Conservation (phyloP, 1,139 yeast genomes). For the Candida glucosophila region DNA sequence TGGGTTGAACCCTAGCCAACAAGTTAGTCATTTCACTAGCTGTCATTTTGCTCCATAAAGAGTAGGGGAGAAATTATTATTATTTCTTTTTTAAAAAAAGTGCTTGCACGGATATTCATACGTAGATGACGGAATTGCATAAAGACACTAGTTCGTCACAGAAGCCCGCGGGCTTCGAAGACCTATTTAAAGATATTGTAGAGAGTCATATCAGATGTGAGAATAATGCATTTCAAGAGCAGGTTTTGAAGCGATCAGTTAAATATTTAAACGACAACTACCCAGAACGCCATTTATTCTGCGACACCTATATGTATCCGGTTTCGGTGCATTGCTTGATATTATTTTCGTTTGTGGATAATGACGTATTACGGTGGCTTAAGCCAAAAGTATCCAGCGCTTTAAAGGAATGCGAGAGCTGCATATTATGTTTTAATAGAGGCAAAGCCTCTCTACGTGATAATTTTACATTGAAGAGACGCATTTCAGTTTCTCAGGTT, state of each 20-base stretch:
- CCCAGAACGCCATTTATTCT: slow-evolving; percentile 41
- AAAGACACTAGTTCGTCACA: no score
- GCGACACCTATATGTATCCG: slow-evolving; percentile 40
- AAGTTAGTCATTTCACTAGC: no score
- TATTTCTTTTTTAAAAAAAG: no score
- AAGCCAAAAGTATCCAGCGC: slow-evolving; percentile 30
- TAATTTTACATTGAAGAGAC: slow-evolving; percentile 43
- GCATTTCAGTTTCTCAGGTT: slow-evolving; percentile 40
- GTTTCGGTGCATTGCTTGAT: slow-evolving; percentile 47
- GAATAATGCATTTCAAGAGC: slow-evolving; percentile 16
- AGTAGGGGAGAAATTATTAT: no score
- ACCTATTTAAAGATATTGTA: slow-evolving; percentile 12
- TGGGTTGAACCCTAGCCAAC: no score
- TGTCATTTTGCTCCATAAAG: no score
- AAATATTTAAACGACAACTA: slow-evolving; percentile 15
- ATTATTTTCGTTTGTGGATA: slow-evolving; percentile 49
- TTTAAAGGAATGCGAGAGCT: slow-evolving; percentile 40
- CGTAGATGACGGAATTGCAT: slow-evolving; percentile 1
- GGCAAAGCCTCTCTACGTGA: slow-evolving; percentile 45
- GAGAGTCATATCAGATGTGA: slow-evolving; percentile 18
- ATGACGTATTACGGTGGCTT: slow-evolving; percentile 33
- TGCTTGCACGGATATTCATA: not conserved
- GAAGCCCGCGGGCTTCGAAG: slow-evolving; percentile 20
- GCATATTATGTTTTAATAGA: slow-evolving; percentile 42
- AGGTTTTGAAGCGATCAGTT: slow-evolving; percentile 17